Evolutionary conservation across 768 basidiomycete species (phyloP), one percentile per base, ranked within the genome.

Genomic region (Pholiota microspora): DNA sequence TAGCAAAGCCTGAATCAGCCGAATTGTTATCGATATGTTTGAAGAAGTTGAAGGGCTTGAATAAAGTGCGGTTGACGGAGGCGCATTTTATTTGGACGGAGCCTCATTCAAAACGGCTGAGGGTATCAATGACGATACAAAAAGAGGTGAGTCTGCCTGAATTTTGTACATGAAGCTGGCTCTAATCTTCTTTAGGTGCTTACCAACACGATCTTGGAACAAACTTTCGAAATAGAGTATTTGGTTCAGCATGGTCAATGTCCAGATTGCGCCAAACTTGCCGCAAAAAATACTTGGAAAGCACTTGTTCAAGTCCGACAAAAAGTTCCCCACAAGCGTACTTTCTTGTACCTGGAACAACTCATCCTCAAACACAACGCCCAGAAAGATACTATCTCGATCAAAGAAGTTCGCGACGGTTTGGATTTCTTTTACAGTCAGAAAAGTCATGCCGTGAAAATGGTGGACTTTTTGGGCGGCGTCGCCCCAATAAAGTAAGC

Each of bases 51-150:
- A 96, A 95, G 67, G 94, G 94, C 2, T 77, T 98, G 21, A 88
- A 85, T 63, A 95, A 93, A 77, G 94, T 98, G 24, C 89, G 96
- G 46, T 73, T 99, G 38, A 95, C 97, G n/a, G 96, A 98, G 58
- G 97, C 97, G 2, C 92, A 94, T 59, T 98, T 98, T 70, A 93
- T 98, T 64, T 99, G 97, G 97, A 99, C 97, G 18, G 97, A 99
- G 67, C 97, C 97, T 2, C 96, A 99, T 73, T 94, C 92, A 34
- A 94, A 95, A 66, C 82, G 97, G 32, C 69, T 98, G 58, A 83
- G 93, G 45, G 85, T 99, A 52, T 96, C 96, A 50, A 74, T 99
- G 63, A 97, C 96, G 0, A 94, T 99, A 58, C 97, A 99, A 74
- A 99, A 99, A 77, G 97, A 98, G 80, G 94, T 94, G 44, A 0